These are phyloP conservation scores for Fagopyrum esculentum DNA, from an alignment of 148 eudicot genomes.

Conservation along the genomic window DNA sequence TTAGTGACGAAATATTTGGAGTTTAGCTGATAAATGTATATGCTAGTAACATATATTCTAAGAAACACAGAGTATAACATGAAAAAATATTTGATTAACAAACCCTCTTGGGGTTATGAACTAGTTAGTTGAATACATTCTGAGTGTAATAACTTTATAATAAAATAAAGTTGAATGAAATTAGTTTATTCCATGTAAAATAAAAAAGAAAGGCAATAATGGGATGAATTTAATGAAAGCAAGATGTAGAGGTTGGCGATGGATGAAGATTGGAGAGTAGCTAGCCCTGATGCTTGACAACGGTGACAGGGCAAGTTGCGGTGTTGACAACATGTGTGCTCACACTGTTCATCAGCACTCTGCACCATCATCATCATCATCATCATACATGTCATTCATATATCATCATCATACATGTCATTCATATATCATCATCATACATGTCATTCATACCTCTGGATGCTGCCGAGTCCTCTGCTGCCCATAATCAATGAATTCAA, in stretches of 20 bases:
- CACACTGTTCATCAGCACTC: slow-evolving; percentile 88
- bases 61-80: too few species aligned
- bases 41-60: too few species aligned
- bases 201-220: too few species aligned
- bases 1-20: too few species aligned
- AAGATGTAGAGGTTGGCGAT: not conserved
- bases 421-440: too few species aligned
- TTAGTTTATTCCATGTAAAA: not conserved
- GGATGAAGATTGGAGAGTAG: not conserved
- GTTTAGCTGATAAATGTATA: too few species aligned
- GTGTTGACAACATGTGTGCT: slow-evolving; percentile 81
- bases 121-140: too few species aligned
- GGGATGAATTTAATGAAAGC: not conserved
- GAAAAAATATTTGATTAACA: too few species aligned
- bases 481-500: slow-evolving; percentile 69
- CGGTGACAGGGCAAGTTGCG: slow-evolving; percentile 79
- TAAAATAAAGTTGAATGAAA: not conserved
- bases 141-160: too few species aligned
- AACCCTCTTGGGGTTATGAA: too few species aligned
- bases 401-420: too few species aligned
- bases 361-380: slow-evolving; percentile 20
- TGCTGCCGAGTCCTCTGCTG: slow-evolving; percentile 73
- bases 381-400: too few species aligned
- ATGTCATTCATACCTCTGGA: slow-evolving; percentile 84
- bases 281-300: slow-evolving; percentile 41